Conservation (phyloP, 306 rosid genomes). For the Vigna hirtella region DNA sequence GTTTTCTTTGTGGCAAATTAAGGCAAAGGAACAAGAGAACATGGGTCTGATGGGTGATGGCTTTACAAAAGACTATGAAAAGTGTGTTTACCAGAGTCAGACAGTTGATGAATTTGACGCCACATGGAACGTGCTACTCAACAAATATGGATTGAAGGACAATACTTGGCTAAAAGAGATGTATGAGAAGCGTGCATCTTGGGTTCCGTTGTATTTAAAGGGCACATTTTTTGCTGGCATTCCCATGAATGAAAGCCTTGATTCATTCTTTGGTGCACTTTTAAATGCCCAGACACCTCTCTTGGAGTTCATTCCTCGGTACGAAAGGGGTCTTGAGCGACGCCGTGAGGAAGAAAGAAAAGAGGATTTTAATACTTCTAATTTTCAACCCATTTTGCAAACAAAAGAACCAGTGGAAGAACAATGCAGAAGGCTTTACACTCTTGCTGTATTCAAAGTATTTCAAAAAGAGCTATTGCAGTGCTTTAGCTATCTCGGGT, state of each 20-base stretch:
- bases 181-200: conserved; percentile 82
- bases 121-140: conserved; percentile 73
- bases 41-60: conserved; percentile 64
- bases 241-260: conserved; percentile 67
- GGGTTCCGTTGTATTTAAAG: conserved; percentile 83
- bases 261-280: conserved; percentile 77
- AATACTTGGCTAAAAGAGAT: conserved; percentile 83
- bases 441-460: conserved; percentile 76
- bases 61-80: conserved; percentile 75
- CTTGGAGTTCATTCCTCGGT: conserved; percentile 74
- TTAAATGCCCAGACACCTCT: conserved; percentile 81
- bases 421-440: conserved; percentile 86
- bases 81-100: conserved; percentile 76
- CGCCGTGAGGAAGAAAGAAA: conserved; percentile 89
- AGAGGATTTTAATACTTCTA: conserved; percentile 80
- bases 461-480: conserved; percentile 95
- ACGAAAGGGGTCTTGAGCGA: conserved; percentile 84
- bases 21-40: conserved; percentile 77
- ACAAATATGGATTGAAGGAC: conserved; percentile 76
- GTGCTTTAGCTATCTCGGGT: conserved; percentile 86
- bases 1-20: conserved; percentile 89
- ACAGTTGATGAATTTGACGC: conserved; percentile 79
- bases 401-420: conserved; percentile 92
- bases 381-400: conserved; percentile 83
- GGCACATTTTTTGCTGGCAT: conserved; percentile 91